Evolutionary conservation across 2,329 filamentous ascomycete genomes (phyloP).

Genomic region (Clathrospora elynae): DNA sequence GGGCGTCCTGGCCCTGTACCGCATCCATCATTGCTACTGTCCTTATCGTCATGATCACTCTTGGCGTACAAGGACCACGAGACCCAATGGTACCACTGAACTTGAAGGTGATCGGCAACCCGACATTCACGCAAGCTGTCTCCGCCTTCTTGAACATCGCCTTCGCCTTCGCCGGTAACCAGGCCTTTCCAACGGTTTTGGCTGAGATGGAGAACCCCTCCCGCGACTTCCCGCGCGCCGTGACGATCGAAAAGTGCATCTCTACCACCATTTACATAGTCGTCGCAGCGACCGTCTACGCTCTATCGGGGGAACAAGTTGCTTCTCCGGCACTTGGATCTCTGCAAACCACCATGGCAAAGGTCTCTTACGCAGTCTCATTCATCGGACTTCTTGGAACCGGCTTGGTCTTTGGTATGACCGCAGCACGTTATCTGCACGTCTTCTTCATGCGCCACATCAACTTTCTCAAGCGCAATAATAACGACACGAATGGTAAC

Average conservation of each 20-base stretch:
- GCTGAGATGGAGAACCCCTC: conserved; percentile 37
- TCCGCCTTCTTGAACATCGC: conserved; percentile 36
- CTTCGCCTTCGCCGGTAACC: conserved; percentile 37
- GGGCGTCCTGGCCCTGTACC: conserved; percentile 36
- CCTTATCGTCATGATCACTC: conserved; percentile 35
- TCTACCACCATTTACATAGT: conserved; percentile 29
- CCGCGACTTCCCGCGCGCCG: conserved; percentile 32
- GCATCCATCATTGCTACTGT: conserved; percentile 29
- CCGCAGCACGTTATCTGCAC: conserved; percentile 29
- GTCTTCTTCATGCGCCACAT: conserved; percentile 31
- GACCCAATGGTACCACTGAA: conserved; percentile 28
- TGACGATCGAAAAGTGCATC: conserved; percentile 34
- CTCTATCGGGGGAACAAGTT: conserved; percentile 33
- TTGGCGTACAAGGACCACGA: conserved; percentile 32
- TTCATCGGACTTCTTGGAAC: conserved; percentile 34
- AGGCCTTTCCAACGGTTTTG: conserved; percentile 36
- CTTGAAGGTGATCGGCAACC: conserved; percentile 29
- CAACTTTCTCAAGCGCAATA: conserved; percentile 19
- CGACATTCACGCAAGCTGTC: conserved; percentile 30
- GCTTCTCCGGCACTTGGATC: conserved; percentile 33
- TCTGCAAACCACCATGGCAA: conserved; percentile 27
- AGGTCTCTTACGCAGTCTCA: conserved; percentile 29
- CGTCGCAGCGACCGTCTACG: conserved; percentile 32
- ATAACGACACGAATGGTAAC: conserved; percentile 7
- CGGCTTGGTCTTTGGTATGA: conserved; percentile 33